Evolutionary conservation across 441 rosid species (phyloP), one percentile per base, ranked within the genome.

Genomic region (Arabidopsis lyrata): DNA sequence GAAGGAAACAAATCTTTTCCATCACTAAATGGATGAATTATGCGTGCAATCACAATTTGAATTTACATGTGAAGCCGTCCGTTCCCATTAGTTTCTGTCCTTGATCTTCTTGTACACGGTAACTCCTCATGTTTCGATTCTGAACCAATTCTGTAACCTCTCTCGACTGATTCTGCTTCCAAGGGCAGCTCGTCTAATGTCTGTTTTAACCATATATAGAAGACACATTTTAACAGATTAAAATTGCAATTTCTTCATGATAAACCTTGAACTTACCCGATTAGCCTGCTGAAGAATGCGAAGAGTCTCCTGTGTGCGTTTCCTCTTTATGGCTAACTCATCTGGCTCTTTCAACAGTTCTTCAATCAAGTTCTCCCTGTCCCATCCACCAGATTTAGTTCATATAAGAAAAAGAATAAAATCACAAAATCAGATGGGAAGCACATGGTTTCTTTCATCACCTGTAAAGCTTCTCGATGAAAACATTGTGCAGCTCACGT

Each of bases 311-410:
- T 92, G 81, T 24, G 97, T 87, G 24, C 84, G 96, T 80, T 95
- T 93, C 81, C 99, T 88, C 83, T 86, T 93, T 53, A 58, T 20
- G 5, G 98, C 95, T 32, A 95, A 75, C 80, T 93, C 99, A 35
- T 85, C 96, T 4, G 99, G 97, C 80, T 95, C 99, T 85, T 88
- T 97, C 80, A 93, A 77, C 89, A 95, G 86, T 83, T 95, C 98
- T 80, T 95, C 99, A 66, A 95, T 91, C 76, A 93, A 80, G 74
- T 91, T 88, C 72, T 95, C 99, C 61, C 99, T 95, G 89, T 74
- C 73, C n/a, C 56, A 76, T 16, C 44, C 41, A 10, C 6, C 50
- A 68, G n/a, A 60, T 70, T 2, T 6, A 75, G 74, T 32, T 36
- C 22, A 27, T 2, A 0, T 29, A 29, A 29, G 13, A 13, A 22